Percentiles rank a stretch among this genome's conserved stretches.
These are phyloP conservation scores for Beauveria rudraprayagi DNA, from an alignment of 2,329 filamentous ascomycete species.

Conservation along the genomic window DNA sequence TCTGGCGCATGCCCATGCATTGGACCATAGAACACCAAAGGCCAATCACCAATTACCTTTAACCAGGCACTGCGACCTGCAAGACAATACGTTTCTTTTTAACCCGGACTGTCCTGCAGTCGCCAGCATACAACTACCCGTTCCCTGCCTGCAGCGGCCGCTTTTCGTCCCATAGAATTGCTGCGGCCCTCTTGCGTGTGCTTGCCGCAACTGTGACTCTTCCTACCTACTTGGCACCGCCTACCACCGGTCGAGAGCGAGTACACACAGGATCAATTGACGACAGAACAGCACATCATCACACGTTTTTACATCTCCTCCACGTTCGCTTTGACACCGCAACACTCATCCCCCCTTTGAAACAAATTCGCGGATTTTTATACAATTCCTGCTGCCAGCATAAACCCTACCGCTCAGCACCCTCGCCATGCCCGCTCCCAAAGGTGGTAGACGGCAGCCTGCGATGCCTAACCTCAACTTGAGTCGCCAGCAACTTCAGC, in stretches of 20 bases:
- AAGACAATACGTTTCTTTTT: slow-evolving; percentile 1
- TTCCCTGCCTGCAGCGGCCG: neutral
- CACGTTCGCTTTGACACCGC: neutral
- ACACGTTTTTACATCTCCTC: neutral
- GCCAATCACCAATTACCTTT: slow-evolving; percentile 9
- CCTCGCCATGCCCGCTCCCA: slow-evolving; percentile 24
- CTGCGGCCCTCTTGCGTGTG: neutral
- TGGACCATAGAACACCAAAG: slow-evolving; percentile 4
- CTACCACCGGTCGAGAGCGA: neutral
- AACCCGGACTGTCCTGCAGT: neutral
- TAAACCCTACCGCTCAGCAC: neutral
- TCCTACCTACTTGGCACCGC: neutral
- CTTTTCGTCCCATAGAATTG: neutral
- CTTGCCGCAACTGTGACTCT: neutral
- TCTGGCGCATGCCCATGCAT: slow-evolving; percentile 11
- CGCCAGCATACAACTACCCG: neutral
- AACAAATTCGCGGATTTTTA: neutral
- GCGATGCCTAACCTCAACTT: slow-evolving; percentile 35
- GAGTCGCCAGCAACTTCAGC: slow-evolving; percentile 20
- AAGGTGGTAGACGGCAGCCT: slow-evolving; percentile 28
- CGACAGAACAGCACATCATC: neutral
- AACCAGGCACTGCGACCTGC: slow-evolving; percentile 5
- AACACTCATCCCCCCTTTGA: neutral
- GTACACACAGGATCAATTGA: neutral
- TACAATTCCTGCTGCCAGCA: neutral